phyloP scores from a whole-genome alignment of 2,329 filamentous ascomycete genomes.

The Apiospora aurea region DNA sequence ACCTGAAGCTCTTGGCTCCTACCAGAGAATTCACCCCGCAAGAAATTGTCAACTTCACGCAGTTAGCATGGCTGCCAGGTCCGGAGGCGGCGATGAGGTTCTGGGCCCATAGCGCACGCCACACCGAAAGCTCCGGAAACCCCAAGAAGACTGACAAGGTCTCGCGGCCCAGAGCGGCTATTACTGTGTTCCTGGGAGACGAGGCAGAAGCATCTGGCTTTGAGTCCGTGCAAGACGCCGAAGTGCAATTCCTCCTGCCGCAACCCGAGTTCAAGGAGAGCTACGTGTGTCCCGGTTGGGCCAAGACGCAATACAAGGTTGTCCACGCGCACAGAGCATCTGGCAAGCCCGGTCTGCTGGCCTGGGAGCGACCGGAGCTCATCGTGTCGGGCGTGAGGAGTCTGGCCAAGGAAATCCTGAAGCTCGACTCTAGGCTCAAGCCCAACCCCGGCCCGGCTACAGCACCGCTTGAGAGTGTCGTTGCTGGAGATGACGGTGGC shows the following conservation, averaged over 20 bases:
- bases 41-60: conserved; percentile 67
- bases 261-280: conserved; percentile 28
- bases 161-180: conserved; percentile 45
- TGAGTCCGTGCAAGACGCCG: conserved; percentile 27
- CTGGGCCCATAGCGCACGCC: conserved; percentile 55
- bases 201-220: conserved; percentile 28
- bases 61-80: conserved; percentile 71
- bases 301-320: conserved; percentile 50
- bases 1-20: conserved; percentile 50
- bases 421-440: conserved; percentile 47
- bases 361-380: conserved; percentile 57
- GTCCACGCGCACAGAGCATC: conserved; percentile 48
- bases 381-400: conserved; percentile 51
- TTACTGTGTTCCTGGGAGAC: conserved; percentile 56
- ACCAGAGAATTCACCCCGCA: conserved; percentile 51
- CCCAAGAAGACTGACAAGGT: conserved; percentile 36
- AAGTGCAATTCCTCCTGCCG: conserved; percentile 33
- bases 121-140: conserved; percentile 40
- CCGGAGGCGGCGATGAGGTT: conserved; percentile 67
- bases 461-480: conserved; percentile 45
- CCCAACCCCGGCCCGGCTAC: conserved; percentile 35
- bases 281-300: conserved; percentile 60
- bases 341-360: conserved; percentile 53
- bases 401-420: conserved; percentile 49
- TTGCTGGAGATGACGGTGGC: conserved; percentile 28